Conservation (phyloP, 2,329 filamentous ascomycete genomes). For the Botrytis fragariae region DNA sequence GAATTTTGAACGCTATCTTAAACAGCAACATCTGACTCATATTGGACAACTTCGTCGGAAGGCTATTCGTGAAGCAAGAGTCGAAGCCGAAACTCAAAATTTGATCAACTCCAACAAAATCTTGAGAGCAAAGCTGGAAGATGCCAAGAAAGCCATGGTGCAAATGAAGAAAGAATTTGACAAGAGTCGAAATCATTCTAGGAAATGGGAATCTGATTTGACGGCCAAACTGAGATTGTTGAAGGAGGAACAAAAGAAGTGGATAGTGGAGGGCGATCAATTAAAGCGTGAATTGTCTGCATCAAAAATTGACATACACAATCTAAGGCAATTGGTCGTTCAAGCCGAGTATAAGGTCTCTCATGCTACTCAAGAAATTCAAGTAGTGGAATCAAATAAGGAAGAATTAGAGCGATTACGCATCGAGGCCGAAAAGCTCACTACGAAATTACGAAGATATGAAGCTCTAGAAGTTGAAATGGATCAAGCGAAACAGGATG, state of each 20-base stretch:
- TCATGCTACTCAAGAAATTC: slow-evolving; percentile 60
- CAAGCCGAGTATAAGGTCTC: slow-evolving; percentile 68
- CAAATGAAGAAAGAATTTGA: slow-evolving; percentile 71
- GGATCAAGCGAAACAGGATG: slow-evolving; percentile 54
- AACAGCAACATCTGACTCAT: slow-evolving; percentile 77
- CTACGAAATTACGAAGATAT: slow-evolving; percentile 59
- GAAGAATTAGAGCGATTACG: slow-evolving; percentile 60
- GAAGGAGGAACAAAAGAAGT: slow-evolving; percentile 68
- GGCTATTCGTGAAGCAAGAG: slow-evolving; percentile 72
- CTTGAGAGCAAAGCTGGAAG: slow-evolving; percentile 68
- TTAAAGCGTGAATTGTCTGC: slow-evolving; percentile 58
- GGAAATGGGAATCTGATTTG: slow-evolving; percentile 75
- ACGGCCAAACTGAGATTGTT: slow-evolving; percentile 63
- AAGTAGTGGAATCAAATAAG: slow-evolving; percentile 59
- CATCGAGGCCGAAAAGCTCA: slow-evolving; percentile 57
- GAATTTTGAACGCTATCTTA: slow-evolving; percentile 80
- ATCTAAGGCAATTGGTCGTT: slow-evolving; percentile 63
- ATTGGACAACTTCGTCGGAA: slow-evolving; percentile 75
- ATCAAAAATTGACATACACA: slow-evolving; percentile 59
- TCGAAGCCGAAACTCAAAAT: slow-evolving; percentile 79
- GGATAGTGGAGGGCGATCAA: slow-evolving; percentile 55
- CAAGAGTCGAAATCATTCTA: slow-evolving; percentile 67
- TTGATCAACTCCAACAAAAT: slow-evolving; percentile 73
- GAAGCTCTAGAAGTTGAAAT: slow-evolving; percentile 63
- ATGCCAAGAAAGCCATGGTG: slow-evolving; percentile 67